Base-by-base conservation (phyloP, 257 asterid genomes). In the Solanum etuberosum region DNA sequence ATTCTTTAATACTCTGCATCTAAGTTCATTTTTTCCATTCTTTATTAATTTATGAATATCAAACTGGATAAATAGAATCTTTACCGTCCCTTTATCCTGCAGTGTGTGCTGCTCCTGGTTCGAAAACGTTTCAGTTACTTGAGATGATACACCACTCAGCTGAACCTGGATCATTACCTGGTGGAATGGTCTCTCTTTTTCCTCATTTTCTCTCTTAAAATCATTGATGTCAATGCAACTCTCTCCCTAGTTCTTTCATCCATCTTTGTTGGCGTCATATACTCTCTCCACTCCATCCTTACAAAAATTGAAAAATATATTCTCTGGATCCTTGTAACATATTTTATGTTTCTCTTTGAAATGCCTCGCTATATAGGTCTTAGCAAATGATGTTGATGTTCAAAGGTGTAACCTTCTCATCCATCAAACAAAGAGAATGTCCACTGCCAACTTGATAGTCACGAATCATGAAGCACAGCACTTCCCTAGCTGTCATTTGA, bases 91-190 rank as follows among this genome's bases (percentile, higher is more conserved):
- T 42, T 92, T 5, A 46, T 87, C 31, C 86, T 92, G 97, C 94
- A 97, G 99, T 97, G 99, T 97, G 99, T 90, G 99, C 99, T 9
- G 99, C 99, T 87, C 99, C 99, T 20, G 99, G 99, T 61, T 95
- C 99, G 25, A 96, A 96, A 94, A 96, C 99, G 15, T 95, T 96
- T 93, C 98, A 95, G 91, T 92, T 96, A 91, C 95, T 96, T 89
- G 99, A 97, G 93, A 96, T 97, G 99, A 94, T 97, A 91, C 95
- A 96, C 93, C 92, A 88, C 89, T 86, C 92, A 87, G 90, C 92
- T 29, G 93, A 93, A 88, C 93, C 98, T 84, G 97, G 95, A 89
- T 89, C 93, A 86, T 93, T 97, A 87, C 99, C 99, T 73, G 88
- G 88, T 89, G 99, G 99, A 92, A 89, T 97, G 99, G 99, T 97